phyloP scores from a whole-genome alignment of 1,284 basidiomycete genomes.

The Butyriboletus regius region DNA sequence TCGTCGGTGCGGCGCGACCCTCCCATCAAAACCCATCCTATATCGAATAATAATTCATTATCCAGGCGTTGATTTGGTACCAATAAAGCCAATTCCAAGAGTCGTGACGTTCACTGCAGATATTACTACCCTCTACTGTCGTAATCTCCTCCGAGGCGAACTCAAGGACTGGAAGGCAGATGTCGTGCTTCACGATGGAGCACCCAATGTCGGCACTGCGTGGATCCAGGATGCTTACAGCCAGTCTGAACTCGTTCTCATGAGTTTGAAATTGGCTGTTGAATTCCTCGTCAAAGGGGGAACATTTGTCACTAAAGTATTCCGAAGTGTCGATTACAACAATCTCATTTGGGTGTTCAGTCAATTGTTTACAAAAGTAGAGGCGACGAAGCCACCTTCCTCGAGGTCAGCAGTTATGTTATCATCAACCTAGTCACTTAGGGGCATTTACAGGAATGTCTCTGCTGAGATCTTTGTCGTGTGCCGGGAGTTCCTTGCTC shows the following conservation, averaged over 20 bases:
- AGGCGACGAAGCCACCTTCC: constrained; percentile 97
- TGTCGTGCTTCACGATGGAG: constrained; percentile 98
- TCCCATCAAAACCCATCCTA: constrained; percentile 6
- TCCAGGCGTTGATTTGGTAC: constrained; percentile 85
- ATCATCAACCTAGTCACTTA: constrained; percentile 1
- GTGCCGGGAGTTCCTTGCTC: constrained; percentile 90
- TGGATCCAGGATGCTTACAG: constrained; percentile 99
- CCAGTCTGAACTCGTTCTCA: constrained; percentile 94
- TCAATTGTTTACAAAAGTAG: constrained; percentile 92
- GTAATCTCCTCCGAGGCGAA: constrained; percentile 78
- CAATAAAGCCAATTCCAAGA: constrained; percentile 92
- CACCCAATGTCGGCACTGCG: constrained; percentile 97
- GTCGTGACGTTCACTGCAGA: constrained; percentile 91
- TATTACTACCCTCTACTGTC: constrained; percentile 89
- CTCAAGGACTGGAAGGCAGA: constrained; percentile 99
- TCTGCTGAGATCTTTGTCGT: constrained; percentile 99
- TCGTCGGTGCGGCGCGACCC: constrained; percentile 65
- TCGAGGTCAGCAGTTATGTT: constrained; percentile 59
- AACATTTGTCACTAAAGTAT: constrained; percentile 97
- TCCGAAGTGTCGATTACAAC: constrained; percentile 98
- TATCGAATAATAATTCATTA: constrained; percentile 9
- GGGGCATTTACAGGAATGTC: constrained; percentile 66
- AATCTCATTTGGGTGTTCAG: constrained; percentile 98
- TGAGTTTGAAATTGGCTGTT: constrained; percentile 91
- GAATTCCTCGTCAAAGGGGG: constrained; percentile 93